Evolutionary conservation across 1,284 basidiomycete species (phyloP).

Genomic region (Coriolopsis trogii): DNA sequence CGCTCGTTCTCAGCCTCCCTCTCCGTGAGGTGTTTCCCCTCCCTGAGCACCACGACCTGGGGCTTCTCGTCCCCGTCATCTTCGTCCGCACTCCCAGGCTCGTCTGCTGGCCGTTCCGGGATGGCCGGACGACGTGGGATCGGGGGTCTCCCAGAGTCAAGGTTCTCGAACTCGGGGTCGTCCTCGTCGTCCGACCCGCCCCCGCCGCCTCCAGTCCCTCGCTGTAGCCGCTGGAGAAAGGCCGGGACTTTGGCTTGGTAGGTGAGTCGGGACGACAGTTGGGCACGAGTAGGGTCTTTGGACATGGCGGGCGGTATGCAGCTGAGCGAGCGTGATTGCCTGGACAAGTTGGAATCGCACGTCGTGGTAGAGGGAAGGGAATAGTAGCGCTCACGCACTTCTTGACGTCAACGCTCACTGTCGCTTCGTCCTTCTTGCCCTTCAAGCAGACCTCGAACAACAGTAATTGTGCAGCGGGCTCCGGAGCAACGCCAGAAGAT

Average conservation of each 20-base stretch:
- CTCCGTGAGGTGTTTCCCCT: conserved; percentile 81
- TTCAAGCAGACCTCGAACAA: neutral
- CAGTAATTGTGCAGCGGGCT: neutral
- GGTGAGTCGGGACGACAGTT: conserved; percentile 33
- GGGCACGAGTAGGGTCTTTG: conserved; percentile 35
- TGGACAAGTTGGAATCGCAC: neutral
- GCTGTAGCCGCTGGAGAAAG: conserved; percentile 33
- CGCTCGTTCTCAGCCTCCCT: conserved; percentile 77
- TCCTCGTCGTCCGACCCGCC: conserved; percentile 28
- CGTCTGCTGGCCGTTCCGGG: conserved; percentile 68
- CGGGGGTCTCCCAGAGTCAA: conserved; percentile 67
- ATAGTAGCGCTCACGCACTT: too few species aligned
- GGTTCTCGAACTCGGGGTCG: conserved; percentile 44
- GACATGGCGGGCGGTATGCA: conserved; percentile 26
- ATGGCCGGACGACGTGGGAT: conserved; percentile 77
- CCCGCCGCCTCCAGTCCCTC: conserved; percentile 20
- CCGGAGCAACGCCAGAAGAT: too few species aligned
- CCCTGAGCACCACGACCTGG: conserved; percentile 82
- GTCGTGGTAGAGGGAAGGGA: too few species aligned
- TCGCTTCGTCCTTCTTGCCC: too few species aligned
- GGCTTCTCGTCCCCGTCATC: conserved; percentile 81
- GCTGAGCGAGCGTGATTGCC: neutral
- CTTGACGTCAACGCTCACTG: too few species aligned
- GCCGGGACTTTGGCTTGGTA: conserved; percentile 33
- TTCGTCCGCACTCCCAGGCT: conserved; percentile 76